Evolutionary conservation across 1,284 basidiomycete species (phyloP), one percentile per base, ranked within the genome.

Genomic region (Albatrellus sp.): DNA sequence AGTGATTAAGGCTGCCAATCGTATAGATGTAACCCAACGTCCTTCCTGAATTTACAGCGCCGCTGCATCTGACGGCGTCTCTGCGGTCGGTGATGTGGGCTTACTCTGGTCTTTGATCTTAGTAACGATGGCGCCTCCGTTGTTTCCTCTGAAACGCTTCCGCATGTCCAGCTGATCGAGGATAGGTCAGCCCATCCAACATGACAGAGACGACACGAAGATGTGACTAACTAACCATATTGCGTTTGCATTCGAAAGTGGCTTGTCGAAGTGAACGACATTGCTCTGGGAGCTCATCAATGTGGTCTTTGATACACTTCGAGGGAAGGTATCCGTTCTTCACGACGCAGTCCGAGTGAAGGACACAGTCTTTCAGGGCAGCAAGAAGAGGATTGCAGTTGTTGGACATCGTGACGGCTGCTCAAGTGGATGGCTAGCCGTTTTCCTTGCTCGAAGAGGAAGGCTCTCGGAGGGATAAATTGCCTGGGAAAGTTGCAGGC

Each of bases 211-310:
- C 16, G 4, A 31, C 5, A 11, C 34, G 24, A 52, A 41, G n/a
- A 34, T 42, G 34, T 17, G 28, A 16, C 20, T 12, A 19, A 68
- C 81, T 48, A 47, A 90, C 88, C 83, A 90, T 84, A 34, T 83
- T 84, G 48, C 87, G 72, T 61, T 91, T 91, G 64, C 88, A 91
- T 54, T 91, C 86, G 54, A 84, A 90, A 2, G 82, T 80, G 4
- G 87, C 85, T 57, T 75, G 77, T 42, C 88, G 70, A 44, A 91
- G 62, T 16, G 76, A 71, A 55, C 75, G 73, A 58, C 88, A 91
- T 53, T 80, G 69, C 53, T 82, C 75, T 6, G 88, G 88, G 30
- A 91, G 67, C 52, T 87, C 80, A 48, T 79, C 65, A 19, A 63
- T 65, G 59, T 89, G 83, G 31, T 85, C 60, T 53, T 72, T 77